Base-by-base conservation (phyloP, 305 asterid genomes). In the Solanum hybrid region DNA sequence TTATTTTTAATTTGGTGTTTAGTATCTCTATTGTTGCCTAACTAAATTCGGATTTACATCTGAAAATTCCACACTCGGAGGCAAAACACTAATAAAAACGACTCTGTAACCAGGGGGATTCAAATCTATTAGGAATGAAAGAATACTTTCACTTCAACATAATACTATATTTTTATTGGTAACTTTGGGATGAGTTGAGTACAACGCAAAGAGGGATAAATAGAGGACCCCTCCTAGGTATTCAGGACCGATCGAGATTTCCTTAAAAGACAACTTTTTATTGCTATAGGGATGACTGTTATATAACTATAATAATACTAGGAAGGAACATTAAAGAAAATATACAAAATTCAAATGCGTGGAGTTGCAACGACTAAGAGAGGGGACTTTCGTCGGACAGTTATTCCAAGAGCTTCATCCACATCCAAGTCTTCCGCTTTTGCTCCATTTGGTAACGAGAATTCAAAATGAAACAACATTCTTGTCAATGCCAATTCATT, bases 401-500 rank as follows among this genome's bases (percentile, higher is more conserved):
- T 74, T 0, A 90, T 20, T 39, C 93, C 89, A 42, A 71, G 64
- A 3, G 86, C 37, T 84, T 90, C 92, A 61, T 88, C 80, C 92
- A 89, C 86, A 26, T 89, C 90, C 85, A 89, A 71, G 4, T 86
- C 83, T 29, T 78, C 83, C 2, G 82, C 77, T 31, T 73, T 67
- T 37, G 9, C 35, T 73, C 93, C 89, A 76, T 90, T 42, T 28
- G 91, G 90, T 77, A 91, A 61, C 6, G 87, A 37, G 74, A 88
- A 91, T 4, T 91, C 91, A 86, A 91, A 91, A 77, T 86, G 84
- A 3, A 84, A 89, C 74, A 90, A 29, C 33, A 90, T 64, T 36
- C 88, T 91, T 22, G 91, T 91, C 24, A 90, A 12, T 18, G 83
- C 87, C 29, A 91, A 92, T 36, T 95, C 97, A 26, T 34, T 20